Conservation (phyloP, 116 monocot genomes). For the Iris pallida region DNA sequence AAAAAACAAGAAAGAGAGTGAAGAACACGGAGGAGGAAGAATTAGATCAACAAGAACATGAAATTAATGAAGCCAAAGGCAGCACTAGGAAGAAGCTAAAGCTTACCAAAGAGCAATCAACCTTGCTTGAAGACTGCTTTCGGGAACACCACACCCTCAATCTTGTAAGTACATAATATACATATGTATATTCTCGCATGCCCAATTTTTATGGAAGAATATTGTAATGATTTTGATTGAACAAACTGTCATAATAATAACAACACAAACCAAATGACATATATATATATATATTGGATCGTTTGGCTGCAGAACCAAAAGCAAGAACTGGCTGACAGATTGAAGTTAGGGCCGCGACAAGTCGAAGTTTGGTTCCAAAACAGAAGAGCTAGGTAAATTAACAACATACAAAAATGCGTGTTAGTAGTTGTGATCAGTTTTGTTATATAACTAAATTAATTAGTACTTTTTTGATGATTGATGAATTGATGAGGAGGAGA, state of each 20-base stretch:
- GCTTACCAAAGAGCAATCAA: conserved; percentile 18
- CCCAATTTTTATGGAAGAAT: not conserved
- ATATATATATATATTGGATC: not conserved
- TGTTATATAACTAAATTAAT: not conserved
- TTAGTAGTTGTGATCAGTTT: not conserved
- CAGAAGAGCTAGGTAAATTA: conserved; percentile 21
- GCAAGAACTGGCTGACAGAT: conserved; percentile 17
- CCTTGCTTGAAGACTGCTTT: conserved; percentile 21
- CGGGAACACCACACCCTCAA: conserved; percentile 18
- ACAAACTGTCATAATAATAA: no score
- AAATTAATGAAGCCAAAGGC: not conserved
- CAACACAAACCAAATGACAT: not conserved
- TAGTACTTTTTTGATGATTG: not conserved
- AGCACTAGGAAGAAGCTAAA: conserved; percentile 21
- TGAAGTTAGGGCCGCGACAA: conserved; percentile 18
- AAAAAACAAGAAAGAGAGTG: not conserved
- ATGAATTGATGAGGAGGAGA: not conserved
- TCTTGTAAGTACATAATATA: not conserved
- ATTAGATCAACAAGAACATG: not conserved
- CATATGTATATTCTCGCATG: not conserved
- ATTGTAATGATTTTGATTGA: not conserved
- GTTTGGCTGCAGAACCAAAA: conserved; percentile 6
- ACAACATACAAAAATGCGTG: not conserved
- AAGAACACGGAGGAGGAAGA: not conserved
- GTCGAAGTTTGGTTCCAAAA: conserved; percentile 38